A percentile compares a stretch with the other conserved stretches of the same genome.
Evolutionary conservation across 2,329 filamentous ascomycete genomes (phyloP).

Genomic region (Pyrenophora seminiperda): DNA sequence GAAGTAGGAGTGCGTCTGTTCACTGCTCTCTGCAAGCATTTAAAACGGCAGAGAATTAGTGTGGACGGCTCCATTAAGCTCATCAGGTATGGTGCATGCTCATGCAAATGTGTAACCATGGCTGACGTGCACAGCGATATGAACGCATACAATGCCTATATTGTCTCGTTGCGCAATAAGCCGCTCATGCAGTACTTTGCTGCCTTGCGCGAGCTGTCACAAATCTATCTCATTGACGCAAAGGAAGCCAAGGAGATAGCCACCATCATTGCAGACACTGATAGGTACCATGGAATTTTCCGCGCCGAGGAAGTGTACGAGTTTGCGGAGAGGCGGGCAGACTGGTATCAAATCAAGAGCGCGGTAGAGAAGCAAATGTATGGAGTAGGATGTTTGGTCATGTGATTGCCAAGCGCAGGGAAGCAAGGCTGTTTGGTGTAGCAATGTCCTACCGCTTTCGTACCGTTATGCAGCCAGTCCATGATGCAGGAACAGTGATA

Average conservation of each 20-base stretch:
- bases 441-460: slow-evolving; percentile 22
- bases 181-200: slow-evolving; percentile 89
- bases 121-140: slow-evolving; percentile 69
- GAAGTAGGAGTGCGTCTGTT: slow-evolving; percentile 95
- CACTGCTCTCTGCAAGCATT: slow-evolving; percentile 90
- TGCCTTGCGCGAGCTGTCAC: slow-evolving; percentile 86
- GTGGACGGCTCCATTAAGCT: slow-evolving; percentile 88
- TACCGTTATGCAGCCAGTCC: slow-evolving; percentile 14
- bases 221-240: slow-evolving; percentile 92
- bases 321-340: slow-evolving; percentile 89
- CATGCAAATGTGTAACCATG: background rate
- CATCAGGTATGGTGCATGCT: slow-evolving; percentile 63
- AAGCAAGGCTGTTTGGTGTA: slow-evolving; percentile 12
- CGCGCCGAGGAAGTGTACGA: slow-evolving; percentile 96
- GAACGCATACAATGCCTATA: slow-evolving; percentile 88
- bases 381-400: slow-evolving; percentile 83
- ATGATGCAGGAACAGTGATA: slow-evolving; percentile 16
- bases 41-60: slow-evolving; percentile 93
- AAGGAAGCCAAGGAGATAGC: slow-evolving; percentile 92
- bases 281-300: slow-evolving; percentile 90
- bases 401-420: slow-evolving; percentile 58
- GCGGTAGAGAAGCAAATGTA: slow-evolving; percentile 97
- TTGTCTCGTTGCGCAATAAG: slow-evolving; percentile 78
- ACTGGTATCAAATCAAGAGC: slow-evolving; percentile 90
- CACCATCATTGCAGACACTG: slow-evolving; percentile 87